Base-by-base conservation (phyloP, 805 yeast species). In the Candida pini region DNA sequence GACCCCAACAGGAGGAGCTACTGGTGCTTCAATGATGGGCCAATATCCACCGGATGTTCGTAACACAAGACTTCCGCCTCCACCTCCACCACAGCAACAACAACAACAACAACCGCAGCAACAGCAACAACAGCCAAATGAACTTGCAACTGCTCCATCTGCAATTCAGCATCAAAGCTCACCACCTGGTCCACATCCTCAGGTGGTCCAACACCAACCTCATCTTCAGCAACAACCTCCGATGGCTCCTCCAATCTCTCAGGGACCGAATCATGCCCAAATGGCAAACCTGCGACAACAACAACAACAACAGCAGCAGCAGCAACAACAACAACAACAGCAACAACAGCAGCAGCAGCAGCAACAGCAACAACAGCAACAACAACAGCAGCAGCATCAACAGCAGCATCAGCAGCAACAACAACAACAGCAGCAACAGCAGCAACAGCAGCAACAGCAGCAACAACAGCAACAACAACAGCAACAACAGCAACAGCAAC, bases 401-500 rank as follows among this genome's bases (percentile, higher is more conserved):
- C 60, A 60, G 26, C 73, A 68, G 41, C 75, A 65, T 45, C 60
- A 42, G 36, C 55, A 42, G 21, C 52, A 42, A 31, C 28, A 31
- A 19, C 20, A 10, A 19, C 32, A 21, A 16, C 31, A 13, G 9
- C 31, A 21, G 14, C 23, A 14, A 12, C 23, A 14, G 13, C 28
- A 16, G 12, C 25, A 34, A 19, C 33, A 34, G 6, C 36, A 28
- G 20, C 33, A 24, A 18, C 28, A 33, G 23, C 18, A 4, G 17
- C 25, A 10, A 6, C 36, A 18, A 18, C 29, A 23, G 18, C 32
- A n/a, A 12, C 23, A 17, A 18, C 24, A 6, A 7, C 22, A 18
- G 15, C 22, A 3, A 16, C 33, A 30, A 21, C 26, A 15, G 8
- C 13, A 6, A 15, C 19, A 9, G 12, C 20, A 16, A 13, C 33